Evolutionary conservation across 2,329 filamentous ascomycete species (phyloP).

Genomic region (Nothopassalora personata): DNA sequence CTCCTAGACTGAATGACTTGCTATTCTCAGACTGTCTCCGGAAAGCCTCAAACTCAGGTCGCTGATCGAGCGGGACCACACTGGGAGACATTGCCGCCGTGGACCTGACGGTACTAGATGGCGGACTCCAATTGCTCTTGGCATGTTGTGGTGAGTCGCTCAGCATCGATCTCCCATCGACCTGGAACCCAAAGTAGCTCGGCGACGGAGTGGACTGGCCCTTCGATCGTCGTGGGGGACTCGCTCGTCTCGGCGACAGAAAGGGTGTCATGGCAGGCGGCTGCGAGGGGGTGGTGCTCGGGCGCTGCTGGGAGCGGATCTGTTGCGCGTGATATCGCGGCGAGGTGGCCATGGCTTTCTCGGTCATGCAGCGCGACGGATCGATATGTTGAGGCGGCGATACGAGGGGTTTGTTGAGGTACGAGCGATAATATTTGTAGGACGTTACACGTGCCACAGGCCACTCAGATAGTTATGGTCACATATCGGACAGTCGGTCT

Average conservation of each 20-base stretch:
- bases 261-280: constrained; percentile 28
- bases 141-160: constrained; percentile 45
- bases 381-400: not conserved
- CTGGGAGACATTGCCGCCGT: constrained; percentile 64
- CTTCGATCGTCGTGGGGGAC: constrained; percentile 16
- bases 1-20: constrained; percentile 45
- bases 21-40: constrained; percentile 55
- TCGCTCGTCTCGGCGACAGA: constrained; percentile 23
- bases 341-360: constrained; percentile 24
- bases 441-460: not conserved
- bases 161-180: constrained; percentile 55
- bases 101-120: constrained; percentile 64
- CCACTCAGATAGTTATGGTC: not conserved
- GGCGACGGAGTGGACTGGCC: constrained; percentile 52
- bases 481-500: not conserved
- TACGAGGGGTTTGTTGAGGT: not conserved
- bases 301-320: constrained; percentile 5
- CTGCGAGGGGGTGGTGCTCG: constrained; percentile 16
- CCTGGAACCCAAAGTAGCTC: constrained; percentile 79
- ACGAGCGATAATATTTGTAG: not conserved
- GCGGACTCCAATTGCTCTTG: constrained; percentile 69
- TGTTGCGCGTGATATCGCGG: constrained; percentile 17
- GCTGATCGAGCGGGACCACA: constrained; percentile 65
- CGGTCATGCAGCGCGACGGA: constrained; percentile 8
- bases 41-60: constrained; percentile 79